Conservation (phyloP, 495 filamentous ascomycete species). For the Aspergillus saccharolyticus region DNA sequence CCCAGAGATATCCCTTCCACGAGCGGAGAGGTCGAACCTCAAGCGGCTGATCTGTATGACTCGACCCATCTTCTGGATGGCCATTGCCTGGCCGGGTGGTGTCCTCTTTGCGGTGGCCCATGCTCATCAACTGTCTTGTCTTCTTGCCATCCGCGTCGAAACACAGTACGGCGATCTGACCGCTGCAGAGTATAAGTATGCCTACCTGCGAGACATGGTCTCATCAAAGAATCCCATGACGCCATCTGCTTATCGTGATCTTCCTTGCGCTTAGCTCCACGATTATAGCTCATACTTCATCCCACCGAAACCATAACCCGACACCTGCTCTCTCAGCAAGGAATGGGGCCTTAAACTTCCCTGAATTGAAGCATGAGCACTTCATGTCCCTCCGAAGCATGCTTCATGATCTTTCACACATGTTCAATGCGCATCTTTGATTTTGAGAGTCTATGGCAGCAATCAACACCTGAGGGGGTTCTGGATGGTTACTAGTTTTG, state of each 20-base stretch:
- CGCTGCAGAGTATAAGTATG: neutral
- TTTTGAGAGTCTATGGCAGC: neutral
- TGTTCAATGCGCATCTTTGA: no score
- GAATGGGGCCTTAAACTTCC: no score
- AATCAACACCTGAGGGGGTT: no score
- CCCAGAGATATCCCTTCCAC: conserved; percentile 45
- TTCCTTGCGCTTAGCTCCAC: neutral
- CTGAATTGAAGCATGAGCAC: no score
- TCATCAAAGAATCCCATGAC: neutral
- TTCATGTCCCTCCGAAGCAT: no score
- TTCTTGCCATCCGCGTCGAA: neutral
- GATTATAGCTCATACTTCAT: neutral
- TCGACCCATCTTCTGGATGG: neutral
- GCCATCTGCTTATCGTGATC: neutral
- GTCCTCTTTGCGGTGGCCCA: neutral
- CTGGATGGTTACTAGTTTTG: neutral
- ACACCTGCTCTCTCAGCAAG: no score
- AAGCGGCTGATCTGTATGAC: neutral
- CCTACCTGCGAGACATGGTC: neutral
- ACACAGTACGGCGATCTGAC: no score
- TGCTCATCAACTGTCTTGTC: neutral
- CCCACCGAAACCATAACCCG: no score
- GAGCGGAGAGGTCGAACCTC: conserved; percentile 10
- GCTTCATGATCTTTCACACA: no score
- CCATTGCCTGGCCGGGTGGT: neutral